Base-by-base conservation (phyloP, 148 eudicot genomes). In the Chenopodium berlandieri region DNA sequence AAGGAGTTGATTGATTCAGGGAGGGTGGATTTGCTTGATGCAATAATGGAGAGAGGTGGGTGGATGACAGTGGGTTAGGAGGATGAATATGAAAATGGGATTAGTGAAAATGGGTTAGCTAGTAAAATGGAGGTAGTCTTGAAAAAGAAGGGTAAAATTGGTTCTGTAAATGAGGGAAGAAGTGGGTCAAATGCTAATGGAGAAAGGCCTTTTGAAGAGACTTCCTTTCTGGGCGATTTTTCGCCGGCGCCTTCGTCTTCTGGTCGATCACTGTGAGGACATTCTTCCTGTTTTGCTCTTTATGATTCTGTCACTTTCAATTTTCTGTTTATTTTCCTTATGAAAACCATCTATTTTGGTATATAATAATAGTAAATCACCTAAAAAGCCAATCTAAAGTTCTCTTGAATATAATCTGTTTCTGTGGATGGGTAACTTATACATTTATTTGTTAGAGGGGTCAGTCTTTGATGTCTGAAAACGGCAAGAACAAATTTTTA, bases 41-140 rank as follows among this genome's bases (percentile, higher is more conserved):
- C 86, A 19, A 89, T 94, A 27, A 60, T 83, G 79, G 85, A 77
- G 81, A 88, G 77, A 73, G 97, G 97, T 75, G 97, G 98, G 70
- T 94, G 98, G 98, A 86, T 91, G 86, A 81, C 92, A 19, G 73
- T 89, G 63, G 98, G 98, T 6, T 94, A 97, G 98, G 86, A 79
- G 30, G 75, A 80, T 65, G 87, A 80, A 40, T 72, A 75, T 68
- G 85, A 78, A 25, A 75, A 70, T 44, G 84, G 79, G 44, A 44
- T 68, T n/a, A 50, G 32, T 63, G 76, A 79, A 74, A 73, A 48
- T 70, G 86, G 54, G 73, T 16, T 82, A 46, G 75, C 13, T 7
- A 66, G 47, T n/a, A 48, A 81, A 75, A 46, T 34, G 47, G 8
- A 77, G 79, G 66, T 84, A 60, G 75, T 75, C 34, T 14, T 47